Evolutionary conservation across 2,329 filamentous ascomycete species (phyloP), one percentile per base, ranked within the genome.

Genomic region (Davidsoniella eucalypti): DNA sequence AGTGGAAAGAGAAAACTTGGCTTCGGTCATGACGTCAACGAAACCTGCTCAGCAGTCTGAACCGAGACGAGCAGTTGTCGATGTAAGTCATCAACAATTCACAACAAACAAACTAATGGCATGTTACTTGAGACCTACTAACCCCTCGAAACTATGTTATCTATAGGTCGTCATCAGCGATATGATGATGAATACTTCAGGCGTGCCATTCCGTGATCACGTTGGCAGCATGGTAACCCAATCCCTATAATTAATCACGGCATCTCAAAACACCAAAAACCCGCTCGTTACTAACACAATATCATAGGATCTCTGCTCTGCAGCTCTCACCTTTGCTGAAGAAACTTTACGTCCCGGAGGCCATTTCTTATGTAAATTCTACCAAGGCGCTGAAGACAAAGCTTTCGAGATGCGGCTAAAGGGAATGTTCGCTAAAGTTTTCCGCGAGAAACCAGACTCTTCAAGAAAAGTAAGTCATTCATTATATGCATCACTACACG

Each of bases 141-240:
- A 47, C 16, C 21, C 5, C 23, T 14, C 6, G 29, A 33, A 9
- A 9, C 3, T 33, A 1, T 2, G 29, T 33, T 33, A 33, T 33
- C 29, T 44, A 25, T 55, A 78, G 74, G 78, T 98, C 61, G 86
- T 98, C 63, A 71, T 98, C 63, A 94, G 87, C 78, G 92, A 98
- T 76, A 98, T 98, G 92, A 83, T 98, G 82, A 94, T 95, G 87
- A 98, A 98, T 67, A 95, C 90, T 59, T 94, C 84, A 67, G 92
- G 92, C 51, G 83, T 86, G 60, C 67, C 67, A 17, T 92, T 94
- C 61, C 78, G 80, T 56, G 92, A 98, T 65, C 92, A 98, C 66
- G 82, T 80, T 8, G 85, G 86, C 26, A 95, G 87, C 67, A 96
- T 98, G 86, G 90, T 95, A 67, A 62, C 81, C 81, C 63, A 18